Evolutionary conservation across 495 filamentous ascomycete genomes (phyloP), one percentile per base, ranked within the genome.

Genomic region (Xylaria acuta): DNA sequence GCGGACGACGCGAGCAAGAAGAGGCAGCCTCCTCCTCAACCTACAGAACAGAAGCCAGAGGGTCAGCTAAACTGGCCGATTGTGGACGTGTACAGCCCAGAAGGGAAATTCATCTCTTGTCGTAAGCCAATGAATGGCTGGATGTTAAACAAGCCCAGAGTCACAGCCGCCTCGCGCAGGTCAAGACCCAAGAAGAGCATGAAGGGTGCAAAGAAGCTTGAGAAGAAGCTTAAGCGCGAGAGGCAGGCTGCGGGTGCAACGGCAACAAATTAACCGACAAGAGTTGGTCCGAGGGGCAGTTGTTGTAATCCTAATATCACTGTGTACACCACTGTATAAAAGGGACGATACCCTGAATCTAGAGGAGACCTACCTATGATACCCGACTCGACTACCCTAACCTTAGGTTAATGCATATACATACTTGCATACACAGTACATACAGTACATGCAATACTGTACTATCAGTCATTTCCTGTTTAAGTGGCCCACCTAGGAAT

Each of bases 71-170:
- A 80, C 30, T 90, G 87, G 78, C 94, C 94, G 4, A 84, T 88
- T 25, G 85, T 99, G 7, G 96, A 98, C 73, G 88, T 98, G 1
- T 97, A 91, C 75, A 93, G 87, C 49, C 96, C 97, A 0, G 86
- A 94, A 53, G 96, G 96, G 1, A 89, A 88, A 79, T 93, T 92
- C 73, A 84, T 98, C 36, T 91, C 86, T 4, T 78, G 82, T 3
- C 86, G 96, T 49, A 78, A 74, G 73, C 91, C 94, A 2, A 92
- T 99, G 84, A 90, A 92, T 74, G 93, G 88, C 47, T 96, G 90
- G 90, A 43, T 87, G 73, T 36, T 82, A 38, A 85, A 86, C 68
- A 83, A 82, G 77, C 80, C 75, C 0, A 74, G 41, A 75, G 72
- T 68, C 66, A 69, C 40, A 59, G 32, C 63, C 18, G 75, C 71